Percentiles rank a stretch among this genome's conserved stretches.
Conservation (phyloP, 108 stramenopile species). For the Nannochloropsis salina region DNA sequence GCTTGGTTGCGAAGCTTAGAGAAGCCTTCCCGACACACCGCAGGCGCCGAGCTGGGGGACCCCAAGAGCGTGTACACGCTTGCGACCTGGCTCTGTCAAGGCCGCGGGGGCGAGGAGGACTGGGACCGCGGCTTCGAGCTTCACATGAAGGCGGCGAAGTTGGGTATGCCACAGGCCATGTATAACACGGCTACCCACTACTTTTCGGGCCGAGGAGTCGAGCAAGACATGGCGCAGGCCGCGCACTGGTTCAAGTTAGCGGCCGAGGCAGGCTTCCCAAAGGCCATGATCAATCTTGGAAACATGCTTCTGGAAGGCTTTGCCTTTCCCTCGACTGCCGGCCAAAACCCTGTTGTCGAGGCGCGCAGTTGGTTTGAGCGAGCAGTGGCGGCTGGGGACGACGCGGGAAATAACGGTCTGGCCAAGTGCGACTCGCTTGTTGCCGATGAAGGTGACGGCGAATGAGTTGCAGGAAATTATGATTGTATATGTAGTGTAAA, state of each 20-base stretch:
- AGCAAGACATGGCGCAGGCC: conserved; percentile 35
- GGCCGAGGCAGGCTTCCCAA: conserved; percentile 29
- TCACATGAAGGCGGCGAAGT: conserved; percentile 20
- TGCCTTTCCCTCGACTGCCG: background rate
- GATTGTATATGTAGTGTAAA: too few species aligned
- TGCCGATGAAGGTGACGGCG: background rate
- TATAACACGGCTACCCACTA: conserved; percentile 35
- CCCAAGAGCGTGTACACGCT: background rate
- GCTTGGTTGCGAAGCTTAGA: background rate
- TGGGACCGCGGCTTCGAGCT: conserved; percentile 31
- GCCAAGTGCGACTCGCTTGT: background rate
- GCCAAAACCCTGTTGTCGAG: background rate
- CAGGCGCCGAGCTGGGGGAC: conserved; percentile 8
- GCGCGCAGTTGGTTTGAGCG: conserved; percentile 3
- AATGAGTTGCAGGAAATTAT: too few species aligned
- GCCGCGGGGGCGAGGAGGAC: conserved; percentile 22
- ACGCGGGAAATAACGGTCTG: background rate
- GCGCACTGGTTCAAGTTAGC: conserved; percentile 33
- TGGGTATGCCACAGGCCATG: conserved; percentile 38
- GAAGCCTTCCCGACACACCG: too few species aligned
- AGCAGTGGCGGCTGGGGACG: background rate
- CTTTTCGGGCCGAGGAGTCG: conserved; percentile 31
- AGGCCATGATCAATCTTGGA: conserved; percentile 44
- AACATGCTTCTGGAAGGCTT: conserved; percentile 30
- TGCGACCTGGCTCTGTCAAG: background rate